Evolutionary conservation across 2,329 filamentous ascomycete species (phyloP).

Genomic region (Byssochlamys sp.): DNA sequence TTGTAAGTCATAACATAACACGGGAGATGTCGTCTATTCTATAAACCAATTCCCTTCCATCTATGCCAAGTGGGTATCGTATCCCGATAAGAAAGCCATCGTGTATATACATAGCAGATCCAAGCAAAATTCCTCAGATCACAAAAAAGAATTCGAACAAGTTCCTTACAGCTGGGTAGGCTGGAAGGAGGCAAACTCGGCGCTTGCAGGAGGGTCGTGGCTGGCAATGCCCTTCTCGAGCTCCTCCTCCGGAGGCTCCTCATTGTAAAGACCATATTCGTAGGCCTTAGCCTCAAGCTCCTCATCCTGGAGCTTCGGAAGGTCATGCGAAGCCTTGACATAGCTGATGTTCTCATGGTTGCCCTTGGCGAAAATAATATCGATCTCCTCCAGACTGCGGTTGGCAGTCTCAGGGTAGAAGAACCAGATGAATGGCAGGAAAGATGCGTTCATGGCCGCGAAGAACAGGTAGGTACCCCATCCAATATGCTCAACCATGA

Average conservation of each 20-base stretch:
- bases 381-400: slow-evolving; percentile 36
- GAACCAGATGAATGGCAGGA: slow-evolving; percentile 46
- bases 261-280: slow-evolving; percentile 15
- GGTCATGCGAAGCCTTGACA: slow-evolving; percentile 21
- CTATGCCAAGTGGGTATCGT: background rate
- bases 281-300: slow-evolving; percentile 25
- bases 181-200: background rate
- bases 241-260: background rate
- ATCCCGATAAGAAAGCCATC: background rate
- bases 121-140: background rate
- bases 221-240: background rate
- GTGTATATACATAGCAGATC: background rate
- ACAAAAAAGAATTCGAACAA: background rate
- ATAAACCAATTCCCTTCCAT: background rate
- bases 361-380: slow-evolving; percentile 38
- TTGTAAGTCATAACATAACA: background rate
- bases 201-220: background rate
- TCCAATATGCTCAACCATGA: slow-evolving; percentile 29
- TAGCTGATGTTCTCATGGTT: slow-evolving; percentile 34
- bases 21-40: background rate
- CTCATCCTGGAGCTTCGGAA: slow-evolving; percentile 26
- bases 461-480: slow-evolving; percentile 40
- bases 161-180: background rate
- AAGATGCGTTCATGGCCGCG: slow-evolving; percentile 32
- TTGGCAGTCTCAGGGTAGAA: slow-evolving; percentile 45